A percentile compares a stretch with the other conserved stretches of the same genome.
Conservation (phyloP, 192 early-diverging fungal species). For the Helicostylum pulchrum region DNA sequence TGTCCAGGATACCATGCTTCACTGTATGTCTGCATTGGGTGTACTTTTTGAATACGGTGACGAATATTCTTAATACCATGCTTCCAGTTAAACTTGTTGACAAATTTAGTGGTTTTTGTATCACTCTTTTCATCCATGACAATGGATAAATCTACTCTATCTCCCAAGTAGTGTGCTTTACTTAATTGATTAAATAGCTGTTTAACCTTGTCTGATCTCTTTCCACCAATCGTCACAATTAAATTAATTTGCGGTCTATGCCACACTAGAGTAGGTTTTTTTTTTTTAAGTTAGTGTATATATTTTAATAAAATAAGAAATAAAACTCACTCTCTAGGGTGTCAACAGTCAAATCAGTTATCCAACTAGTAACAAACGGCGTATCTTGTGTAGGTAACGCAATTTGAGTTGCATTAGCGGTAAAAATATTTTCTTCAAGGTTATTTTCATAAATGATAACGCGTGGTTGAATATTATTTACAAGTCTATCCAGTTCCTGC, state of each 20-base stretch:
- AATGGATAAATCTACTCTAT: constrained; percentile 44
- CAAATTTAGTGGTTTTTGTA: constrained; percentile 42
- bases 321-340: constrained; percentile 42
- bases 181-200: constrained; percentile 44
- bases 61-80: constrained; percentile 46
- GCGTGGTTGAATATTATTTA: neutral
- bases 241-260: constrained; percentile 45
- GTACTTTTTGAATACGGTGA: constrained; percentile 46
- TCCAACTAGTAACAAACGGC: constrained; percentile 36
- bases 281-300: no score
- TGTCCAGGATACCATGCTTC: constrained; percentile 57
- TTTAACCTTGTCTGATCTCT: constrained; percentile 39
- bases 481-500: neutral
- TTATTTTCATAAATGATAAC: neutral
- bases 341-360: constrained; percentile 41
- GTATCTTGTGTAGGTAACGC: constrained; percentile 39
- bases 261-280: no score
- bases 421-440: neutral
- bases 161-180: constrained; percentile 49
- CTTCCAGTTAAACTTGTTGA: constrained; percentile 42
- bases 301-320: no score
- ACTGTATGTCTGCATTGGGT: constrained; percentile 48
- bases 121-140: constrained; percentile 54
- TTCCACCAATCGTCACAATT: constrained; percentile 47
- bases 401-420: constrained; percentile 29